Evolutionary conservation across 2,329 filamentous ascomycete genomes (phyloP).

Genomic region (Penicillium sp.): DNA sequence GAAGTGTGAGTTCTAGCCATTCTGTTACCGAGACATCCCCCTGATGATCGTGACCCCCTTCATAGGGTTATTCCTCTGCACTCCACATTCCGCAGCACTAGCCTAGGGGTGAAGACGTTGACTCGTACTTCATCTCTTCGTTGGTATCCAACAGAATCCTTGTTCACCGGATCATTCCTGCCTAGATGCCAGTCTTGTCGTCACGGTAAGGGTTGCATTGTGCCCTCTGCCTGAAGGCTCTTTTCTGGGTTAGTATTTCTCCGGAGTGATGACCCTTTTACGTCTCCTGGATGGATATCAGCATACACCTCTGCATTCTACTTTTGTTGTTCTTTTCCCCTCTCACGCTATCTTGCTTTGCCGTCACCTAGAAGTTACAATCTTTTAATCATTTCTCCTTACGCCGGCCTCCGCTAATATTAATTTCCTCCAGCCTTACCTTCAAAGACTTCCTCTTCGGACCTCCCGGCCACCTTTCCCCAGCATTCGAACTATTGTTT

Average conservation of each 20-base stretch:
- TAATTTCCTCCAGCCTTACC: conserved; percentile 33
- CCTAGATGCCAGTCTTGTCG: conserved; percentile 46
- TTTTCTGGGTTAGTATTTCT: conserved; percentile 43
- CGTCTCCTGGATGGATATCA: conserved; percentile 14
- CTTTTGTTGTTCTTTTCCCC: conserved; percentile 2
- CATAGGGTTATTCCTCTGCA: conserved; percentile 38
- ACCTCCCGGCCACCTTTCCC: conserved; percentile 25
- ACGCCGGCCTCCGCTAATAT: conserved; percentile 28
- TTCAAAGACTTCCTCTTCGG: conserved; percentile 28
- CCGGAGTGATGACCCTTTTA: conserved; percentile 23
- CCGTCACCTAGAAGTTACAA: background rate
- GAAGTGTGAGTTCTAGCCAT: conserved; percentile 34
- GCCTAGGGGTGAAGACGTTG: conserved; percentile 47
- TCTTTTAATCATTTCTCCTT: conserved; percentile 12
- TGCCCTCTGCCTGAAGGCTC: conserved; percentile 40
- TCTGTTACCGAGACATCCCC: conserved; percentile 32
- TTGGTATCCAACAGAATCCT: conserved; percentile 36
- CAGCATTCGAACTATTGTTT: conserved; percentile 42
- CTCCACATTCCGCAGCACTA: conserved; percentile 39
- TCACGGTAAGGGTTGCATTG: conserved; percentile 44
- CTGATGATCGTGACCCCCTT: conserved; percentile 40
- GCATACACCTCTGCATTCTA: conserved; percentile 12
- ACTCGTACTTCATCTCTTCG: conserved; percentile 44
- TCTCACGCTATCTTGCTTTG: conserved; percentile 5
- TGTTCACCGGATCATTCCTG: conserved; percentile 43